phyloP scores from a whole-genome alignment of 495 filamentous ascomycete genomes.

The Daldinia childiae region DNA sequence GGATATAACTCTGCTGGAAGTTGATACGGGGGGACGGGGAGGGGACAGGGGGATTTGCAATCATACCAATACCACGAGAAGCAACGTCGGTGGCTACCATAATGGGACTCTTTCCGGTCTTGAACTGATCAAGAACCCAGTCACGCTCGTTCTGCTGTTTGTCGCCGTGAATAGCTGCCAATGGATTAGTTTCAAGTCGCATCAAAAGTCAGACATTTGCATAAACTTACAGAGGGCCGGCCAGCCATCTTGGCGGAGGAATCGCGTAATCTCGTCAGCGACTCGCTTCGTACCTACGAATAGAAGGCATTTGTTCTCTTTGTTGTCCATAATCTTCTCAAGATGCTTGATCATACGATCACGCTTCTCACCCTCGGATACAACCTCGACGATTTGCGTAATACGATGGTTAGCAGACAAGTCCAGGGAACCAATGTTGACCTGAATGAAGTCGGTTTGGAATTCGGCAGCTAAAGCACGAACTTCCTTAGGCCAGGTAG shows the following conservation, averaged over 20 bases:
- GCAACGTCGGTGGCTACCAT: slow-evolving; percentile 99
- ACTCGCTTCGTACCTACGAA: slow-evolving; percentile 99
- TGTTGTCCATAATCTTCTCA: slow-evolving; percentile 97
- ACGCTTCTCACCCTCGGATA: slow-evolving; percentile 96
- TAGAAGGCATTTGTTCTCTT: slow-evolving; percentile 90
- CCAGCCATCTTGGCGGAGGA: slow-evolving; percentile 98
- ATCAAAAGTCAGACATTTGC: background rate
- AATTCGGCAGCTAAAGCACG: slow-evolving; percentile 95
- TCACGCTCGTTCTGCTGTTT: slow-evolving; percentile 99
- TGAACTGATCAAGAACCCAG: slow-evolving; percentile 99
- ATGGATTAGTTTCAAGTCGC: slow-evolving; percentile 55
- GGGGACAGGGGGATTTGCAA: slow-evolving; percentile 62
- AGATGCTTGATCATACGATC: slow-evolving; percentile 97
- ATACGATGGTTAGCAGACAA: slow-evolving; percentile 98
- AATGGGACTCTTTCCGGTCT: slow-evolving; percentile 93
- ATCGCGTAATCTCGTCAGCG: slow-evolving; percentile 97
- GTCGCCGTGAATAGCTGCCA: slow-evolving; percentile 93
- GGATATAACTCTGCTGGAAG: slow-evolving; percentile 74
- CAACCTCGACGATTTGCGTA: slow-evolving; percentile 94
- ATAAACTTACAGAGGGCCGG: slow-evolving; percentile 89
- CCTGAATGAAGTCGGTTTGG: slow-evolving; percentile 95
- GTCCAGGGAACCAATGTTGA: slow-evolving; percentile 98
- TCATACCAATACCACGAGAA: slow-evolving; percentile 99
- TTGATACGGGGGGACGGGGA: slow-evolving; percentile 59
- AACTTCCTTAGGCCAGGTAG: slow-evolving; percentile 99